A percentile compares a stretch with the other conserved stretches of the same genome.
These are phyloP conservation scores for Zasmidium citrigriseum DNA, from an alignment of 2,329 filamentous ascomycete species.

Conservation along the genomic window DNA sequence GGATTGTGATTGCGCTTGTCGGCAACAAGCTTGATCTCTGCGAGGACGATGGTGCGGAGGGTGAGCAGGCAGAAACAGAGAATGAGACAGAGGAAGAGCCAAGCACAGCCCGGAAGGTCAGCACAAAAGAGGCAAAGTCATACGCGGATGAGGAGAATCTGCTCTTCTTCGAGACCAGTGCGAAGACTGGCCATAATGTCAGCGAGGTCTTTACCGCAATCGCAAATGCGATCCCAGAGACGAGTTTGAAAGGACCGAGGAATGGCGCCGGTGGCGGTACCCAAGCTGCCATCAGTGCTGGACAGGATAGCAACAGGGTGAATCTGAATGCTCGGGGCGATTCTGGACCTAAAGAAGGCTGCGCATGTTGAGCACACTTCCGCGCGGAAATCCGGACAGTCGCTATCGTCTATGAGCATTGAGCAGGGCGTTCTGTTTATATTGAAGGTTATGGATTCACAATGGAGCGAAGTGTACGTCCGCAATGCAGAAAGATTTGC, in stretches of 20 bases:
- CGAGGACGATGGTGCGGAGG: slow-evolving; percentile 52
- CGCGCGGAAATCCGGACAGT: neutral
- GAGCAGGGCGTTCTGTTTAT: neutral
- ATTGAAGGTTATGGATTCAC: neutral
- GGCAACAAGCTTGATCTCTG: slow-evolving; percentile 92
- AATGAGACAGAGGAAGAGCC: slow-evolving; percentile 45
- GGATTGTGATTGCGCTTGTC: slow-evolving; percentile 94
- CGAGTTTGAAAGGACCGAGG: slow-evolving; percentile 84
- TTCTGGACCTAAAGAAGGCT: slow-evolving; percentile 81
- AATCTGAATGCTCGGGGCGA: slow-evolving; percentile 73
- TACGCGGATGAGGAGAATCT: slow-evolving; percentile 95
- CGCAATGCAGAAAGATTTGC: too few species aligned
- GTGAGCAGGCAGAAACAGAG: slow-evolving; percentile 53
- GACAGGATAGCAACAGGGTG: slow-evolving; percentile 70
- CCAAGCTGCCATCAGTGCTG: slow-evolving; percentile 56
- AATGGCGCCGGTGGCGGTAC: slow-evolving; percentile 62
- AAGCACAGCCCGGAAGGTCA: slow-evolving; percentile 78
- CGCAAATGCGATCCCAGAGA: slow-evolving; percentile 96
- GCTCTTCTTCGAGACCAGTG: slow-evolving; percentile 96
- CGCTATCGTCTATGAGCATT: neutral
- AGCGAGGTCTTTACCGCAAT: slow-evolving; percentile 97
- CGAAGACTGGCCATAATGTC: slow-evolving; percentile 94
- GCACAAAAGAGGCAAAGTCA: slow-evolving; percentile 84
- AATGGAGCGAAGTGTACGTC: neutral
- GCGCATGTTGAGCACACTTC: slow-evolving; percentile 70